Base-by-base conservation (phyloP, 805 yeast species). In the Yamadazyma akitaensis region DNA sequence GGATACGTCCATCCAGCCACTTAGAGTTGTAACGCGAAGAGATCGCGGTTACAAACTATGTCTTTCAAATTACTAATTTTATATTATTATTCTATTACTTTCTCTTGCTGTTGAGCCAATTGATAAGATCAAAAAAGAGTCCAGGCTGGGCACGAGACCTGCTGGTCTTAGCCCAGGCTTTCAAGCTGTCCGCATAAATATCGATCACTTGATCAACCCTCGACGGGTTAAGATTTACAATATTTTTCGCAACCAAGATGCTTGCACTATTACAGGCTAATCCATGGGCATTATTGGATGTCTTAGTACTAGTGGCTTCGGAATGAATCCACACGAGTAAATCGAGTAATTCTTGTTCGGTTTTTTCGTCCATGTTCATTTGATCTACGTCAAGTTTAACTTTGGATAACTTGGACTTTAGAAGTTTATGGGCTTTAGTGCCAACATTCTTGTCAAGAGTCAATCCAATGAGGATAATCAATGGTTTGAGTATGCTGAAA, bases 391-490 rank as follows among this genome's bases (percentile, higher is more conserved):
- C 47, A 26, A 68, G 57, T 53, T 66, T 77, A 19, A 74, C 57
- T 59, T 81, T 85, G 51, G 82, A 76, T 13, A 88, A 61, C 51
- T 72, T 79, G 14, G 72, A 68, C 61, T 83, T 87, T 51, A 91
- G 61, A 25, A 89, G 59, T 63, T 84, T 85, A 49, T 85, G 84
- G 3, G 92, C 84, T 63, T 87, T 88, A 14, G 80, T 81, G 0
- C 92, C 92, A 5, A 91, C 60, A 26, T 77, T 64, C 51, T 79
- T 80, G 59, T 88, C 94, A 55, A 81, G 64, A 1, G 97, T 91
- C 35, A 80, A 64, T 42, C 76, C 74, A 53, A 90, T 78, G 49
- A 88, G 70, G 18, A 67, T 67, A 38, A 88, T 61, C 50, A 89
- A 63, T 1, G 91, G 88, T 25, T 69, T 59, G 4, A 82, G 63